Percentiles rank a stretch among this genome's conserved stretches.
These are phyloP conservation scores for Globisporangium barbulae DNA, from an alignment of 352 stramenopile species.

Conservation along the genomic window DNA sequence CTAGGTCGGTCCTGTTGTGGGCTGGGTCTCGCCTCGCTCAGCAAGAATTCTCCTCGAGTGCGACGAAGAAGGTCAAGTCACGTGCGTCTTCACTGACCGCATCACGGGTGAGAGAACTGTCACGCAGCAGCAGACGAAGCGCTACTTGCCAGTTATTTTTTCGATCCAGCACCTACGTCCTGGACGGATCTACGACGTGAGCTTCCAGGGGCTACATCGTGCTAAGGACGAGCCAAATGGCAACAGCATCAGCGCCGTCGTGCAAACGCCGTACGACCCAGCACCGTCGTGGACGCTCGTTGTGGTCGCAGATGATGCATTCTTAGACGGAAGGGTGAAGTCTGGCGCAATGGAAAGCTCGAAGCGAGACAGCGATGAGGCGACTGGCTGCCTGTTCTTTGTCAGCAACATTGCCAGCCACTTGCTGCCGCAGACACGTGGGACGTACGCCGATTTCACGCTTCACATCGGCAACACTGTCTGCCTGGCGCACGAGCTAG, in stretches of 20 bases:
- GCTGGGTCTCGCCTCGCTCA: slow-evolving; percentile 26
- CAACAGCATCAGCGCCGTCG: neutral
- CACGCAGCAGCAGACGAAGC: slow-evolving; percentile 8
- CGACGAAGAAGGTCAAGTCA: slow-evolving; percentile 30
- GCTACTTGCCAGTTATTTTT: slow-evolving; percentile 29
- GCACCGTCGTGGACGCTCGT: slow-evolving; percentile 16
- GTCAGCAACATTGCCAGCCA: slow-evolving; percentile 29
- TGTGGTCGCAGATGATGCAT: slow-evolving; percentile 12
- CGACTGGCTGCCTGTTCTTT: slow-evolving; percentile 4
- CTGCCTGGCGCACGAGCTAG: slow-evolving; percentile 33
- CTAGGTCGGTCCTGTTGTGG: slow-evolving; percentile 44
- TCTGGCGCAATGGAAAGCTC: neutral
- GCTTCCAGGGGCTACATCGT: slow-evolving; percentile 24
- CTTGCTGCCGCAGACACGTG: slow-evolving; percentile 21
- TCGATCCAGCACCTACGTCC: slow-evolving; percentile 24
- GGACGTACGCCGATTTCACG: slow-evolving; percentile 27
- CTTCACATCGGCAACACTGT: slow-evolving; percentile 36
- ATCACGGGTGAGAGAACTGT: slow-evolving; percentile 22
- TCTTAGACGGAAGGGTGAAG: slow-evolving; percentile 6
- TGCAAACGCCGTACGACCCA: slow-evolving; percentile 11
- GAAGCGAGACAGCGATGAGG: neutral
- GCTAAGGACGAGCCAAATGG: neutral
- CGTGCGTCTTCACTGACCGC: slow-evolving; percentile 36
- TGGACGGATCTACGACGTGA: slow-evolving; percentile 37
- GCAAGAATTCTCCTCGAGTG: slow-evolving; percentile 44